A percentile compares a stretch with the other conserved stretches of the same genome.
Evolutionary conservation across 73 alveolate species (phyloP).

Genomic region (Paramecium octaurelia): DNA sequence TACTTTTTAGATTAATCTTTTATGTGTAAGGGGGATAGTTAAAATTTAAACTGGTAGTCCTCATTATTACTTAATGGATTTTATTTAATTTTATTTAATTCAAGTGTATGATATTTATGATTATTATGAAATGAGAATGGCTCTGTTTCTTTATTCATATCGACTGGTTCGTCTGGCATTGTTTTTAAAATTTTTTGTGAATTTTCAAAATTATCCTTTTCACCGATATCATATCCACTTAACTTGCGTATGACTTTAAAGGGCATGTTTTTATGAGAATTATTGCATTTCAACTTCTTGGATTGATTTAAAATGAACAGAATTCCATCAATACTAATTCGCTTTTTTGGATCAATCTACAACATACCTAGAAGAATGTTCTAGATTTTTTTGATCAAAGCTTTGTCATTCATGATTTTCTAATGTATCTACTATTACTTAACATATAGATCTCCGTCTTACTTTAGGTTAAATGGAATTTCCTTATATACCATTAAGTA

Average conservation of each 20-base stretch:
- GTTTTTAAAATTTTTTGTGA: not conserved
- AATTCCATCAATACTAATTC: not conserved
- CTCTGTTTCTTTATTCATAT: not conserved
- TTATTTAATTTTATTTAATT: not conserved
- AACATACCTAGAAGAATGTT: not conserved
- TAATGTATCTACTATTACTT: not conserved
- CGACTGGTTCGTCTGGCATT: not conserved
- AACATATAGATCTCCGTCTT: not conserved
- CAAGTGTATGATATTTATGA: not conserved
- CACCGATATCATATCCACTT: not conserved
- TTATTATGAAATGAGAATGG: not conserved
- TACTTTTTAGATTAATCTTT: not conserved
- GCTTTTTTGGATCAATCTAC: not conserved
- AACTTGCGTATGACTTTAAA: not conserved
- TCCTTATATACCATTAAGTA: not conserved
- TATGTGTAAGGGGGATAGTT: not conserved
- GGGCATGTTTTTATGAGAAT: not conserved
- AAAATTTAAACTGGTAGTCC: not conserved
- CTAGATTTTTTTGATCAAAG: not conserved
- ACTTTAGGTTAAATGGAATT: not conserved
- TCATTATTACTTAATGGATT: not conserved
- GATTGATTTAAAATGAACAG: not conserved
- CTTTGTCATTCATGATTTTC: not conserved
- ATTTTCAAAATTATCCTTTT: not conserved
- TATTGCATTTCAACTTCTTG: not conserved